A percentile compares a stretch with the other conserved stretches of the same genome.
phyloP scores from a whole-genome alignment of 257 asterid species.

The Solanum microdontum region DNA sequence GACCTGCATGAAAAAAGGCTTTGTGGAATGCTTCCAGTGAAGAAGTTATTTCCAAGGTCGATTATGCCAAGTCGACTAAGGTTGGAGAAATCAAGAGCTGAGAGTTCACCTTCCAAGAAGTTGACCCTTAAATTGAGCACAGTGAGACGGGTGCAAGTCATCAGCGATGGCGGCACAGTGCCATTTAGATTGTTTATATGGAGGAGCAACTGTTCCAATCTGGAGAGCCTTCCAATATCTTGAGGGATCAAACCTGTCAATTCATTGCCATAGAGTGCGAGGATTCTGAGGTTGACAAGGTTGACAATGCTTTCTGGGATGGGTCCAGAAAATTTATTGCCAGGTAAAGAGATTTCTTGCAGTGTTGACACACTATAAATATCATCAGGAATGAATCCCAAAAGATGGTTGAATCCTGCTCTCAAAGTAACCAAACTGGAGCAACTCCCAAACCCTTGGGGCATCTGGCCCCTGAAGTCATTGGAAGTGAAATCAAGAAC shows the following conservation, averaged over 20 bases:
- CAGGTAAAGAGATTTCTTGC: constrained; percentile 59
- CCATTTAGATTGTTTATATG: constrained; percentile 69
- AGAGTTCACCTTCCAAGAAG: constrained; percentile 59
- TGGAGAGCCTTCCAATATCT: constrained; percentile 50
- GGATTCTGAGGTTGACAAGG: constrained; percentile 46
- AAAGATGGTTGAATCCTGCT: constrained; percentile 58
- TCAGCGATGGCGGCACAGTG: constrained; percentile 59
- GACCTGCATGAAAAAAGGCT: constrained; percentile 65
- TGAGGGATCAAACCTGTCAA: constrained; percentile 57
- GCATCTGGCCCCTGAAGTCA: constrained; percentile 47
- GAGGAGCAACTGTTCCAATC: constrained; percentile 56
- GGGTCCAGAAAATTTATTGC: constrained; percentile 52
- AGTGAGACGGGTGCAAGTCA: constrained; percentile 54
- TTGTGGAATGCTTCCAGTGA: constrained; percentile 52
- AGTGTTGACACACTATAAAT: constrained; percentile 33
- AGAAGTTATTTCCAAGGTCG: constrained; percentile 75
- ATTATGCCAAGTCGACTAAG: constrained; percentile 38
- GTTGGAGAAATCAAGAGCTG: constrained; percentile 60
- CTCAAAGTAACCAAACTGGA: constrained; percentile 35
- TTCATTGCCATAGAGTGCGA: constrained; percentile 47
- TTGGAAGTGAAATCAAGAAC: constrained; percentile 65
- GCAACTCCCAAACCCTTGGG: constrained; percentile 44
- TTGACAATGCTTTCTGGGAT: constrained; percentile 35
- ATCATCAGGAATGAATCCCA: constrained; percentile 54
- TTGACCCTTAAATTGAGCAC: constrained; percentile 67